Base-by-base conservation (phyloP, 495 filamentous ascomycete genomes). In the Platismatia glauca region DNA sequence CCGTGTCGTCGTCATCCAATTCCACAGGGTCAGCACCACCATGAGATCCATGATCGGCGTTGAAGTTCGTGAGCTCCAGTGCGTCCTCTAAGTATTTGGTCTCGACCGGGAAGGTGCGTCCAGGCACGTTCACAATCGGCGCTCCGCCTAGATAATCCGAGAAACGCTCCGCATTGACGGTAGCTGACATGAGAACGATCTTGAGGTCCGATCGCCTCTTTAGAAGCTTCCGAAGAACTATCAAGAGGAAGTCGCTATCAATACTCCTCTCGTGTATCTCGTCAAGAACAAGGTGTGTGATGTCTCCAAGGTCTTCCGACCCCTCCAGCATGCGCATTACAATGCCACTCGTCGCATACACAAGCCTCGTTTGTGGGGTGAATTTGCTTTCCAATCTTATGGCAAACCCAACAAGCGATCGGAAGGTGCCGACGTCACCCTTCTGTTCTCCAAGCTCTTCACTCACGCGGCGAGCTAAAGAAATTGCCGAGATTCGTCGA, bases 251-350 rank as follows among this genome's bases (percentile, higher is more conserved):
- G 66, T 98, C 94, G 59, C 89, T 95, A 72, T 97, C 94, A 64
- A 98, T 97, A 24, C 89, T 88, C 59, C 92, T 83, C 41, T 64
- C 63, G 24, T 63, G 61, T 44, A 63, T 55, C 72, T 98, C 94
- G 67, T 98, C 94, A 29, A 98, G 81, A 55, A 98, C 84, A 58
- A 98, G 80, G 73, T 97, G 93, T 4, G 90, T 95, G 58, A 97
- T 86, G 58, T 95, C 93, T 53, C 83, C 79, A 52, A 98, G 83
- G 55, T 92, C 86, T 64, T 89, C 85, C 0, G 89, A 90, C 3
- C 86, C 84, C 74, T 98, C 93, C 13, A 98, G 77, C 94, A 97
- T 98, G 18, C 94, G 86, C 78, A 97, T 89, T 8, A 98, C 89
- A 66, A 97, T 95, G 74, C 94, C 94, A 61, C 86, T 85, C 16